phyloP scores from a whole-genome alignment of 2,329 filamentous ascomycete genomes.

The Lasiodiplodia sp. region DNA sequence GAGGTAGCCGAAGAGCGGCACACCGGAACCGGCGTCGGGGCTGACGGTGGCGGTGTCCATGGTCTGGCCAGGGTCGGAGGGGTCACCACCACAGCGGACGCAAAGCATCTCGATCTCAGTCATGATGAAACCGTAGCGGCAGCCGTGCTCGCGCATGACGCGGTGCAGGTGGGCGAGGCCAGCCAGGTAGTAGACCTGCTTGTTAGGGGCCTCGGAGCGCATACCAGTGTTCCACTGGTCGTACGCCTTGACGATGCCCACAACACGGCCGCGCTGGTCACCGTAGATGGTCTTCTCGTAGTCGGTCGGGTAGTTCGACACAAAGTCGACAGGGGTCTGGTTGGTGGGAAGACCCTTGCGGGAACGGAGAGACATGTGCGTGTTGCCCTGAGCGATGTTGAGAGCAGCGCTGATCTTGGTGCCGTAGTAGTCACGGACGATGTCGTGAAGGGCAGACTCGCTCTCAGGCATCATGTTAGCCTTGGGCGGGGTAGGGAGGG shows the following conservation, averaged over 20 bases:
- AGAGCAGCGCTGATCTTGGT: conserved; percentile 88
- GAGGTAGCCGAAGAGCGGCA: conserved; percentile 86
- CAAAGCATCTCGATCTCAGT: conserved; percentile 95
- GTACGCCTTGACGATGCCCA: conserved; percentile 89
- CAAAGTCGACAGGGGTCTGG: conserved; percentile 60
- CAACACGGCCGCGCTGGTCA: conserved; percentile 65
- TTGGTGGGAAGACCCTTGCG: conserved; percentile 59
- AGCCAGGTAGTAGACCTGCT: conserved; percentile 86
- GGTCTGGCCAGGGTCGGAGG: conserved; percentile 15
- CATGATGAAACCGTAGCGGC: conserved; percentile 94
- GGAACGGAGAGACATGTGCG: conserved; percentile 62
- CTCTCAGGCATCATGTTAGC: conserved; percentile 75
- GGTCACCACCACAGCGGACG: conserved; percentile 74
- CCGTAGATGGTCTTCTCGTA: conserved; percentile 57
- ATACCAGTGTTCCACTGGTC: conserved; percentile 96
- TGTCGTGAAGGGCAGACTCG: conserved; percentile 75
- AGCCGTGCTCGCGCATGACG: conserved; percentile 91
- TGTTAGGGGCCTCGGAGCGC: conserved; percentile 79
- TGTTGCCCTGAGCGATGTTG: conserved; percentile 73
- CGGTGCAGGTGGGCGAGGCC: conserved; percentile 86
- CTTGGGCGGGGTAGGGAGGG: conserved; percentile 65
- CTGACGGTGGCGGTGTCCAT: conserved; percentile 40
- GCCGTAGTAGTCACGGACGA: conserved; percentile 80
- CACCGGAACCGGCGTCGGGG: conserved; percentile 54
- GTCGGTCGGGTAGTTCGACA: conserved; percentile 67